Conservation (phyloP, 768 basidiomycete species). For the Mycena galopus region DNA sequence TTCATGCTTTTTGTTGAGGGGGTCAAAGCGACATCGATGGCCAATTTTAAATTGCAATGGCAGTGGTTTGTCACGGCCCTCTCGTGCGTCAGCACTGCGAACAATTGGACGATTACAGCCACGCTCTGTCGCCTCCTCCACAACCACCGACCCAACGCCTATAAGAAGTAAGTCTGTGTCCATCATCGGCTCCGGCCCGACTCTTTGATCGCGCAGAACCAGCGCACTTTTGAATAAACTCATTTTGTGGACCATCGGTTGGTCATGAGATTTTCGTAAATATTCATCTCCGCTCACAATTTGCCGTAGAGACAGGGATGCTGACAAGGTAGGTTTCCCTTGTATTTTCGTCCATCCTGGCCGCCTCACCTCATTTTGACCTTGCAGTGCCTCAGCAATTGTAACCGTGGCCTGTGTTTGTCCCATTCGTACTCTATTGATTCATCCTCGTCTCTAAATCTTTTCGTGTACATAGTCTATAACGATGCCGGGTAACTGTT, state of each 20-base stretch:
- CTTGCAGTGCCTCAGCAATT: neutral
- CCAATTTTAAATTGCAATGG: neutral
- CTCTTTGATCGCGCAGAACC: neutral
- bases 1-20: neutral
- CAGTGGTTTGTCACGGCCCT: neutral
- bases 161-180: neutral
- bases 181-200: neutral
- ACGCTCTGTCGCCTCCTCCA: neutral
- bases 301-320: neutral
- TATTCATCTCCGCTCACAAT: neutral
- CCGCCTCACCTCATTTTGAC: neutral
- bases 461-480: neutral
- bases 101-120: neutral
- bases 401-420: neutral
- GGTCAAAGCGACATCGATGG: neutral
- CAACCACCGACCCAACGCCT: neutral
- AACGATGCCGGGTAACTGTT: neutral
- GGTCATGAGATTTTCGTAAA: neutral
- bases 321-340: neutral
- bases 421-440: neutral
- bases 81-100: neutral
- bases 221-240: neutral
- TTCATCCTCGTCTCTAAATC: neutral
- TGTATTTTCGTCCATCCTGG: neutral
- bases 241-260: neutral